These are phyloP conservation scores for Raffaelea albimanens DNA, from an alignment of 2,329 filamentous ascomycete genomes.

Conservation along the genomic window DNA sequence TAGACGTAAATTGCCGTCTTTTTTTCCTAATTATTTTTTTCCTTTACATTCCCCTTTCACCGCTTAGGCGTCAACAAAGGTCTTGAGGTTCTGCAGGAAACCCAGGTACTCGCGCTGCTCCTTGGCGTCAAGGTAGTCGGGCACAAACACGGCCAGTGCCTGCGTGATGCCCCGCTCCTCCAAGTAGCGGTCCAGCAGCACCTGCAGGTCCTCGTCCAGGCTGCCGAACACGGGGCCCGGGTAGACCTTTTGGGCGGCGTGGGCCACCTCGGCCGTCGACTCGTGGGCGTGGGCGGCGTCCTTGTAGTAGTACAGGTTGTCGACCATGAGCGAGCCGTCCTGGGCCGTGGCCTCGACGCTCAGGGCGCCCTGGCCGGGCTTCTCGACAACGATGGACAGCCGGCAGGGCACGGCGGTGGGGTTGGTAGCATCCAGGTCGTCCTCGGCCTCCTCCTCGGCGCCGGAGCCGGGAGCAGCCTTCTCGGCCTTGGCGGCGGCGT, in stretches of 20 bases:
- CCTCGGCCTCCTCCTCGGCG: slow-evolving; percentile 45
- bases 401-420: slow-evolving; percentile 64
- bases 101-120: slow-evolving; percentile 94
- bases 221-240: slow-evolving; percentile 87
- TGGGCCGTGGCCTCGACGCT: slow-evolving; percentile 79
- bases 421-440: slow-evolving; percentile 36
- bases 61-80: slow-evolving; percentile 63
- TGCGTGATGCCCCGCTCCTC: slow-evolving; percentile 90
- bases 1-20: background rate
- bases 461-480: slow-evolving; percentile 44
- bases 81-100: slow-evolving; percentile 84
- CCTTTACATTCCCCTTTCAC: background rate
- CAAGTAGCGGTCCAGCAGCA: slow-evolving; percentile 84
- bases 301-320: slow-evolving; percentile 83
- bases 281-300: slow-evolving; percentile 70
- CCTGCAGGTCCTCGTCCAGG: slow-evolving; percentile 91
- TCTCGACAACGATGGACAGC: slow-evolving; percentile 81
- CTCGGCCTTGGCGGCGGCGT: slow-evolving; percentile 29
- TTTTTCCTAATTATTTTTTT: background rate
- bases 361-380: slow-evolving; percentile 74
- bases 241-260: slow-evolving; percentile 70
- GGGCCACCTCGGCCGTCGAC: slow-evolving; percentile 65
- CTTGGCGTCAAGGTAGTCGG: slow-evolving; percentile 96
- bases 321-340: slow-evolving; percentile 77
- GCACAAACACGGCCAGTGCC: slow-evolving; percentile 78